Evolutionary conservation across 2,329 filamentous ascomycete genomes (phyloP).

Genomic region (Myriosclerotinia scirpicola): DNA sequence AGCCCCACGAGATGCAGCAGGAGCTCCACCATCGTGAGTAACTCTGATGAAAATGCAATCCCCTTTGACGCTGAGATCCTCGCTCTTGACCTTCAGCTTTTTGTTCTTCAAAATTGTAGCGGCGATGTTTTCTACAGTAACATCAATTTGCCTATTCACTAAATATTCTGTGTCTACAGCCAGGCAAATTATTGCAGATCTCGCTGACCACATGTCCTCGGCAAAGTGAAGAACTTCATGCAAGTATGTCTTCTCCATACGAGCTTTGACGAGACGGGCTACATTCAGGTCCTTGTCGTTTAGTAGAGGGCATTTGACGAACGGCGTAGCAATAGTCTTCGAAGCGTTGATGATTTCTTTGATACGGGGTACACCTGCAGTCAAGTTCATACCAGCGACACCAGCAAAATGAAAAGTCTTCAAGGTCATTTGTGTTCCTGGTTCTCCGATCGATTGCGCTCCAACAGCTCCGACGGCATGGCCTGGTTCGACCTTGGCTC

Average conservation of each 20-base stretch:
- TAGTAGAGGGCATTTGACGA: slow-evolving; percentile 83
- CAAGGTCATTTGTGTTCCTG: slow-evolving; percentile 97
- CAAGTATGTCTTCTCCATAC: slow-evolving; percentile 93
- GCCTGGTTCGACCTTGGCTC: slow-evolving; percentile 87
- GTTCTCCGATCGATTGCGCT: slow-evolving; percentile 96
- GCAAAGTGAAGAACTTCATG: slow-evolving; percentile 78
- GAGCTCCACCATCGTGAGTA: slow-evolving; percentile 51
- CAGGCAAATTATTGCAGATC: slow-evolving; percentile 74
- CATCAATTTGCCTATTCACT: slow-evolving; percentile 76
- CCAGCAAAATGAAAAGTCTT: slow-evolving; percentile 99
- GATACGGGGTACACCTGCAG: slow-evolving; percentile 97
- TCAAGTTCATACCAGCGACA: slow-evolving; percentile 99
- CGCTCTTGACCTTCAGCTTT: slow-evolving; percentile 72
- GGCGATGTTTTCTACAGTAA: slow-evolving; percentile 71
- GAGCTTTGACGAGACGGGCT: slow-evolving; percentile 86
- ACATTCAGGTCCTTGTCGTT: slow-evolving; percentile 73
- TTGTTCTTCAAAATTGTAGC: slow-evolving; percentile 76
- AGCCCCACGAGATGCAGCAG: slow-evolving; percentile 34
- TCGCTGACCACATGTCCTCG: slow-evolving; percentile 84
- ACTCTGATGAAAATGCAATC: slow-evolving; percentile 74
- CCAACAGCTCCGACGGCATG: slow-evolving; percentile 95
- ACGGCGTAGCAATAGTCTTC: slow-evolving; percentile 87
- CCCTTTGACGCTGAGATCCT: slow-evolving; percentile 62
- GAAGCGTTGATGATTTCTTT: slow-evolving; percentile 99
- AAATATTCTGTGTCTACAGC: slow-evolving; percentile 79